These are phyloP conservation scores for Volvariella volvacea DNA, from an alignment of 1,284 basidiomycete genomes.

Conservation along the genomic window DNA sequence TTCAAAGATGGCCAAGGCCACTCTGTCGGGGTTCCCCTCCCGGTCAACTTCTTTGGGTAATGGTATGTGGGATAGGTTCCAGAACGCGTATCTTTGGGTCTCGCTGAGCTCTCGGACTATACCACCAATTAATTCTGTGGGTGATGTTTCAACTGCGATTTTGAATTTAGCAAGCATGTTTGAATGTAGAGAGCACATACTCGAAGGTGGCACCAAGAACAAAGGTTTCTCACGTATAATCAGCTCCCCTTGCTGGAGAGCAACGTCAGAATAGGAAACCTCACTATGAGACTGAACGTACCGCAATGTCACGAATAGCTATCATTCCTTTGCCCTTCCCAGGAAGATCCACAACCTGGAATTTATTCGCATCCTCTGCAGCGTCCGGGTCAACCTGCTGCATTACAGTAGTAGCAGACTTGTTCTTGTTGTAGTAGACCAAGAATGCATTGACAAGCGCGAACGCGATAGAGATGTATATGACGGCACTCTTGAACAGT, in stretches of 20 bases:
- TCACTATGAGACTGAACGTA: no score
- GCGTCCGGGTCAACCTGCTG: no score
- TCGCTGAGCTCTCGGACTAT: slow-evolving; percentile 26
- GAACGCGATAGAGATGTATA: no score
- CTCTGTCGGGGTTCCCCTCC: slow-evolving; percentile 29
- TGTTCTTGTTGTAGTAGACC: no score
- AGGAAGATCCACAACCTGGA: slow-evolving; percentile 28
- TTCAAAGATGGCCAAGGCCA: slow-evolving; percentile 55
- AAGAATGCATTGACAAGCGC: no score
- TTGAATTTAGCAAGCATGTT: background rate
- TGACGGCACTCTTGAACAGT: no score
- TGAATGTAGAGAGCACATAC: slow-evolving; percentile 30
- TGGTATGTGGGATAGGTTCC: slow-evolving; percentile 48
- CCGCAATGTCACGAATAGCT: slow-evolving; percentile 30
- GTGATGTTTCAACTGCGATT: slow-evolving; percentile 37
- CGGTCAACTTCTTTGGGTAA: slow-evolving; percentile 35
- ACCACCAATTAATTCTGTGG: slow-evolving; percentile 33
- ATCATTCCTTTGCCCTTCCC: slow-evolving; percentile 34
- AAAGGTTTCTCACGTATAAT: slow-evolving; percentile 48
- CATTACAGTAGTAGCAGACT: no score
- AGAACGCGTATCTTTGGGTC: slow-evolving; percentile 31
- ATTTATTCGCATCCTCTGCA: slow-evolving; percentile 6
- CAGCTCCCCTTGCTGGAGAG: slow-evolving; percentile 42
- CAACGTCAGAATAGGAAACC: background rate
- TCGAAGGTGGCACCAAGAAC: slow-evolving; percentile 40